Evolutionary conservation across 768 basidiomycete genomes (phyloP), one percentile per base, ranked within the genome.

Genomic region (Gymnopilus junonius): DNA sequence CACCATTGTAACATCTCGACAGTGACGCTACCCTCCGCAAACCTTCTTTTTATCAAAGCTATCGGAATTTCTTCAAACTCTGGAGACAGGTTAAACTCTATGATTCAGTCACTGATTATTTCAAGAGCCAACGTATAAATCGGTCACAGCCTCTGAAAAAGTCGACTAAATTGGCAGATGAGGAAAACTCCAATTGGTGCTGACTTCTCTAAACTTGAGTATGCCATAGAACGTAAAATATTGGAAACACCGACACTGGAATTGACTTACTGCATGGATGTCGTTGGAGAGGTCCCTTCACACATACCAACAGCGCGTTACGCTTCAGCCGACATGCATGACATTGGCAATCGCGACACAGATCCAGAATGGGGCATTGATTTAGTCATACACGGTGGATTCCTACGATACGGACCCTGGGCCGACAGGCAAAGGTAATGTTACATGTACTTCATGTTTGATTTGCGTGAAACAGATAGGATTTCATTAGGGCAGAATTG

Each of bases 321-420:
- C 58, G 57, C 54, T 27, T 59, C 56, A 8, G 64, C 75, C 17
- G 85, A 87, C 60, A 74, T 82, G 6, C 80, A 85, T 70, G 90
- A 94, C 65, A 82, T 95, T 54, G 95, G 93, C 2, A 97, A 97
- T 70, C 91, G 94, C 1, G 95, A 93, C 69, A 71, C 90, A 42
- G 82, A 92, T 21, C 97, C 97, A 6, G 94, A 99, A 71, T 99
- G 95, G 93, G 97, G 96, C 2, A 77, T 97, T 25, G 93, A 99
- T 70, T 67, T 99, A 17, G 83, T 89, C 17, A 79, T 98, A n/a
- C 80, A 86, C 61, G 88, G 88, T 17, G 96, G 94, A 0, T 74
- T 82, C 35, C 66, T 97, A 35, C 84, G 87, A 20, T 99, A 98
- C 72, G 97, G 97, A 4, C 97, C 97, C 3, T 99, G 97, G 97